Base-by-base conservation (phyloP, 2,329 filamentous ascomycete species). In the Colletotrichum godetiae region DNA sequence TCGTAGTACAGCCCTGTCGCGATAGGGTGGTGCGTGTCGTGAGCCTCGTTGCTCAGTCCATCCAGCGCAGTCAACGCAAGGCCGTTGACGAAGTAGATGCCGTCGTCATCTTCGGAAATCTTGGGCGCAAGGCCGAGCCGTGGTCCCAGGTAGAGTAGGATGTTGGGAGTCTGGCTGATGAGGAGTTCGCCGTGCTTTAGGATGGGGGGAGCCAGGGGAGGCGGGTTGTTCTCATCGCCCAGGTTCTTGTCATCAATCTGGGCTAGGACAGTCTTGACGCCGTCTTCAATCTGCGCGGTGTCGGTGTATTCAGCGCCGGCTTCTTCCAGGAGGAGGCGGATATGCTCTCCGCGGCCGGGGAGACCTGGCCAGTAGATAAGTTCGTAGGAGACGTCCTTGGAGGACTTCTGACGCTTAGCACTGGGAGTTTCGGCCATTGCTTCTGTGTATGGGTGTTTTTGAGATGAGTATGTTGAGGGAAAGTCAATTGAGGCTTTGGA, bases 21-120 rank as follows among this genome's bases (percentile, higher is more conserved):
- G 64, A 94, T 84, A 1, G 94, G 94, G 78, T 96, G 94, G 80
- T 96, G 94, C 31, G 90, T 91, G 77, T 95, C 92, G 79, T 95
- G 94, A 0, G 90, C 81, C 82, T 95, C 94, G 76, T 92, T 91
- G 78, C 89, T 89, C 59, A 95, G 81, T 0, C 89, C 89, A 77
- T 96, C 94, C 22, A 95, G 82, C 1, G 92, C 91, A 3, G 93
- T 95, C 72, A 95, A 82, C 0, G 88, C 86, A 33, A 95, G 86
- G 60, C 86, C 86, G 71, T 94, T 91, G 74, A 94, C 84, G 68
- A 88, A 86, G 75, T 88, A 92, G 58, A 88, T 81, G 4, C 84
- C 89, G 42, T 83, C 80, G 8, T 77, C 77, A 63, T 82, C 80
- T 2, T 85, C 86, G 22, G 80, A 75, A 1, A 84, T 82, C 1